Evolutionary conservation across 139 green algal genomes (phyloP), one percentile per base, ranked within the genome.

Genomic region (Trebouxia sp.): DNA sequence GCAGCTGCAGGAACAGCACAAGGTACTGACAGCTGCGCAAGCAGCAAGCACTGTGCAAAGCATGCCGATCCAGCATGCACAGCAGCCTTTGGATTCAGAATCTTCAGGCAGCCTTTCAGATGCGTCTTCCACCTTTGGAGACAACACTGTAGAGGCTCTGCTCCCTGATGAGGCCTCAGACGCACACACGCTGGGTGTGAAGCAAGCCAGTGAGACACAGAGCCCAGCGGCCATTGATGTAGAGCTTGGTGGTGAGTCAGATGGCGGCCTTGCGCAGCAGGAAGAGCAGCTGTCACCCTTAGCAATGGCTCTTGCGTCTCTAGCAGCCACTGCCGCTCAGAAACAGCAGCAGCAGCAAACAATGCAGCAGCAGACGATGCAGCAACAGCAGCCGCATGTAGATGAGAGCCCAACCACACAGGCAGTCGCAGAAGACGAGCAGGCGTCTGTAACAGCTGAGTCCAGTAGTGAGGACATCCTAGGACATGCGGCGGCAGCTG

Each of bases 301-400:
- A 22, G 62, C 62, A 12, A 32, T 45, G 32, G 62, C 62, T 6
- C 12, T 72, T 15, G 62, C 32, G 28, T 32, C 62, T 24, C 26
- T 72, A 35, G 62, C 62, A 24, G 62, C 62, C 10, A 72, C 62
- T 72, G 62, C 62, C 43, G 62, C 62, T 15, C 62, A 45, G 62
- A 72, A 72, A 24, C 62, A 72, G n/a, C n/a, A n/a, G n/a, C n/a
- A n/a, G n/a, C n/a, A n/a, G n/a, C n/a, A n/a, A 17, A 26, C 47
- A 30, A 35, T 35, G 37, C 28, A 72, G 32, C 62, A 72, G 62
- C 26, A 32, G 26, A 26, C 20, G n/a, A n/a, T 45, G 62, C 62
- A 72, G 12, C 62, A 24, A 17, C 12, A 22, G 11, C 62, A 72
- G 62, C 35, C 32, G 37, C 5, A 26, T 26, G 35, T 35, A 11